Conservation (phyloP, 164 flowering plant genomes). For the Cinnamomum micranthum region DNA sequence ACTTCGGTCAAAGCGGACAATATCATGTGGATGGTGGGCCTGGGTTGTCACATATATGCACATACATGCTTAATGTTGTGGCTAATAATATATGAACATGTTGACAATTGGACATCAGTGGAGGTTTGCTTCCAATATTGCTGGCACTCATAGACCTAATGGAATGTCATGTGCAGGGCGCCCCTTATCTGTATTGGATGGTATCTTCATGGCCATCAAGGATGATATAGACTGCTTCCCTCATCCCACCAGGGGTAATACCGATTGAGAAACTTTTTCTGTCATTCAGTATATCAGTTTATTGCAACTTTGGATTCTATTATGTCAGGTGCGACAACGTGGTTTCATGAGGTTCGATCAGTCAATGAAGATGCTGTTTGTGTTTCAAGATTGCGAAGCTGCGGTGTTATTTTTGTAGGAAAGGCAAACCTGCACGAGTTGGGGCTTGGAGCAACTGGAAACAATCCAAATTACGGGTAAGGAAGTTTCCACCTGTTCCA, state of each 20-base stretch:
- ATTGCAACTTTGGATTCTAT: slow-evolving; percentile 9
- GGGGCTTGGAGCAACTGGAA: slow-evolving; percentile 94
- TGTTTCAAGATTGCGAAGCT: slow-evolving; percentile 79
- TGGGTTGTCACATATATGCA: too few species aligned
- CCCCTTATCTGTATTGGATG: slow-evolving; percentile 84
- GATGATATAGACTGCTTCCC: slow-evolving; percentile 94
- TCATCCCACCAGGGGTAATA: slow-evolving; percentile 64
- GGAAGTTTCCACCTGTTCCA: slow-evolving; percentile 1
- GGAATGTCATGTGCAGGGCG: slow-evolving; percentile 48
- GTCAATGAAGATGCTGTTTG: slow-evolving; percentile 65
- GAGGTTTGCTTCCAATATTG: background rate
- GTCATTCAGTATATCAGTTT: background rate
- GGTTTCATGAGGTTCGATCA: slow-evolving; percentile 70
- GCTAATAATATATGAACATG: background rate
- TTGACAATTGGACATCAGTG: background rate
- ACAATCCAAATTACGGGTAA: slow-evolving; percentile 90
- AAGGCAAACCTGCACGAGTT: slow-evolving; percentile 98
- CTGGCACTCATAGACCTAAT: too few species aligned
- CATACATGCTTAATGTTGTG: too few species aligned
- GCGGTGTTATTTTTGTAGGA: slow-evolving; percentile 86
- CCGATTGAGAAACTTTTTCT: background rate
- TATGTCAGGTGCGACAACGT: slow-evolving; percentile 73
- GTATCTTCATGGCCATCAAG: slow-evolving; percentile 86
- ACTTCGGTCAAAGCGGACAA: too few species aligned
- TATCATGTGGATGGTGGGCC: too few species aligned